Percentiles rank a stretch among this genome's conserved stretches.
Evolutionary conservation across 441 rosid genomes (phyloP).

Genomic region (Adansonia madagascariensis): DNA sequence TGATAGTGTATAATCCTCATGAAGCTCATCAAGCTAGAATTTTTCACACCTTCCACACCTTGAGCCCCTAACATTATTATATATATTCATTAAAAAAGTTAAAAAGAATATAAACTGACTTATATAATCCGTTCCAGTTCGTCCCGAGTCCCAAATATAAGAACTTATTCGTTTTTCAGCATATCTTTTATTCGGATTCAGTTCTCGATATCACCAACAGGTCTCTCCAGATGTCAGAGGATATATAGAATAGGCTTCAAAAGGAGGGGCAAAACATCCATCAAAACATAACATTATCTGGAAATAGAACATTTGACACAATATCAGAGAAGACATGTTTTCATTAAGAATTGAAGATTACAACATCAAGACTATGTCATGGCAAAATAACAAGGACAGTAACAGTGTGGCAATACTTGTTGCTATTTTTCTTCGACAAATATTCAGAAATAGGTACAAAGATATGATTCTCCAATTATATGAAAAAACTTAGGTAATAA

Average conservation of each 20-base stretch:
- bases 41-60: neutral
- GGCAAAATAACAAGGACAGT: neutral
- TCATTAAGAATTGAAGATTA: neutral
- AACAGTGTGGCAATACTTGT: neutral
- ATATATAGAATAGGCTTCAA: neutral
- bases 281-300: neutral
- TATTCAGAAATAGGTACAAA: no score
- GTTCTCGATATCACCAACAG: neutral
- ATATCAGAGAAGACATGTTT: neutral
- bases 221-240: neutral
- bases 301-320: neutral
- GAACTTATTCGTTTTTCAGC: neutral
- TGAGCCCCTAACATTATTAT: neutral
- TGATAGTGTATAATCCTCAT: neutral
- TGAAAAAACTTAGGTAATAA: no score
- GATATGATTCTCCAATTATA: no score
- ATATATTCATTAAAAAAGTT: neutral
- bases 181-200: conserved; percentile 27
- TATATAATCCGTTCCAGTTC: conserved; percentile 26
- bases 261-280: neutral
- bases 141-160: neutral
- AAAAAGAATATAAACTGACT: conserved; percentile 16
- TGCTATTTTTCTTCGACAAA: no score
- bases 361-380: neutral
- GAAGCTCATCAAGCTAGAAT: neutral